Base-by-base conservation (phyloP, 495 filamentous ascomycete genomes). In the Cercophora newfieldiana region DNA sequence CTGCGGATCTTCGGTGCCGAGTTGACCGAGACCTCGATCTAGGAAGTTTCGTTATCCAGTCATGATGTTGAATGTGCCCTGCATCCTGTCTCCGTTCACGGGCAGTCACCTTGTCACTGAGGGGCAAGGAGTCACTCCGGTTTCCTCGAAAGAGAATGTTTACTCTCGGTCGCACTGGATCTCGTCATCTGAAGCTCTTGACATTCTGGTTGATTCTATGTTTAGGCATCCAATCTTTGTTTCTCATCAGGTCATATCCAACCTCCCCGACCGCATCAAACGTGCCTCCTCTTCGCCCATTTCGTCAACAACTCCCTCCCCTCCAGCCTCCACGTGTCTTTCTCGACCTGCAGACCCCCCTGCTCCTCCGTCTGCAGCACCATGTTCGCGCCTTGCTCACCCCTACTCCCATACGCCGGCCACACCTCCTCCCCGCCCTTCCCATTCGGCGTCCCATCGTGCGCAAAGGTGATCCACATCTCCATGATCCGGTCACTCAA, bases 261-360 rank as follows among this genome's bases (percentile, higher is more conserved):
- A 44, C 37, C 4, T 44, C 37, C 10, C 12, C 30, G 30, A 5
- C 30, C 37, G 2, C 37, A 22, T 59, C 47, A 67, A 61, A 78
- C 75, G 68, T 77, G 73, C 57, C 76, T 69, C 49, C 74, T 74
- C 30, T 69, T 68, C 10, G 76, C 73, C 76, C 74, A 78, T 30
- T 73, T 54, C 18, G 65, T 75, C 65, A 78, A 58, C 44, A 72
- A 74, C 68, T 78, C 73, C 25, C 76, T 74, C 7, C 73, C 76
- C 25, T 70, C 73, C 55, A 77, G 48, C 22, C 76, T 33, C 28
- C 72, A 77, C 49, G 69, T 74, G 55, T 78, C 74, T 33, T 69
- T 64, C 54, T 78, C 74, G 1, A 77, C 73, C 47, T 68, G 66
- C 57, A 66, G 56, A 19, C 75, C 73, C 1, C 76, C 71, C 63